Base-by-base conservation (phyloP, 495 filamentous ascomycete species). In the Tuber melanosporum region DNA sequence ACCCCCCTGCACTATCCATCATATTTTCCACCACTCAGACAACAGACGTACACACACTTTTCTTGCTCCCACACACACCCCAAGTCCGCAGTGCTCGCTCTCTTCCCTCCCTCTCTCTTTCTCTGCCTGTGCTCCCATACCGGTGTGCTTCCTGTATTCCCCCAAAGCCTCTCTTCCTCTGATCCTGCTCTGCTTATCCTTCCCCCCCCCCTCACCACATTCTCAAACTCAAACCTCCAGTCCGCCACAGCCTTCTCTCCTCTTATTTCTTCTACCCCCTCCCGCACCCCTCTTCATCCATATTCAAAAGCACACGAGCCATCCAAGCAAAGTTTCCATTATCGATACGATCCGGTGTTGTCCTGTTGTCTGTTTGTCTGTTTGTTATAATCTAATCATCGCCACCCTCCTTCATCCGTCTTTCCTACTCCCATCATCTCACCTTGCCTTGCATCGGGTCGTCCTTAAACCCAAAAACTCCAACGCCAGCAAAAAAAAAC, bases 91-190 rank as follows among this genome's bases (percentile, higher is more conserved):
- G 81, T 82, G 82, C 82, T 74, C 79, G 82, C 85, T 83, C 84
- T 71, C 77, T 71, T 80, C 77, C n/a, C 74, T 71, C 46, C 78
- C 74, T 75, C 78, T 82, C 78, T 85, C 81, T 82, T 82, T 82
- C 84, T 78, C 79, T 78, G 74, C 81, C 82, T 82, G 75, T 83
- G 75, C 81, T 82, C 81, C 81, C 82, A 79, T 79, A 75, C 81
- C 78, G 85, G 82, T 84, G 82, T 84, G 82, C 80, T 78, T 84
- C 82, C 83, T 83, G 83, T 82, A 79, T 84, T 81, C 77, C 83
- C 82, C 82, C 77, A 81, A 80, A 80, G 32, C 26, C 69, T 49
- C 74, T 76, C 22, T 52, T 75, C 78, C 42, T 42, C 42, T 49
- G 46, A 49, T 49, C 19, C 46, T 77, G 73, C 80, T 75, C 76